phyloP scores from a whole-genome alignment of 768 basidiomycete species.

The Mycena leptocephala region DNA sequence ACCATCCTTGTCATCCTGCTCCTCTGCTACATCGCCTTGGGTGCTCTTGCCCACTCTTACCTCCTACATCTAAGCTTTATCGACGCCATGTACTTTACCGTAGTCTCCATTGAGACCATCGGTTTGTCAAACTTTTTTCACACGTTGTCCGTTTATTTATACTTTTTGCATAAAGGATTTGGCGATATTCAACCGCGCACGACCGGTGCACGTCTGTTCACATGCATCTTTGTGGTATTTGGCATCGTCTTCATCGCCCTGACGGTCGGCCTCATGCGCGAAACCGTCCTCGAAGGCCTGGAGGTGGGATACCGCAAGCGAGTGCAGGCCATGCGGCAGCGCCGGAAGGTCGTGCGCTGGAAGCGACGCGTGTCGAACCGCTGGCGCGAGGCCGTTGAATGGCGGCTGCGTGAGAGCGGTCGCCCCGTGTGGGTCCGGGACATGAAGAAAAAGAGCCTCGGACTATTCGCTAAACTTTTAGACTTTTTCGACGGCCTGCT shows the following conservation, averaged over 20 bases:
- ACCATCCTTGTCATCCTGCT: constrained; percentile 85
- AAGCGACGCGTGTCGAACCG: constrained; percentile 65
- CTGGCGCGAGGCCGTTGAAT: constrained; percentile 77
- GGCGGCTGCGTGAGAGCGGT: constrained; percentile 69
- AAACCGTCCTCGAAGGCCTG: constrained; percentile 81
- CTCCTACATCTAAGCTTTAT: constrained; percentile 74
- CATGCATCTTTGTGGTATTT: constrained; percentile 69
- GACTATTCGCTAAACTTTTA: constrained; percentile 18
- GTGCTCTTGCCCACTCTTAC: constrained; percentile 72
- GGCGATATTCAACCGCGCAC: constrained; percentile 79
- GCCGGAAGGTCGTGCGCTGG: constrained; percentile 58
- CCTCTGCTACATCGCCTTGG: constrained; percentile 82
- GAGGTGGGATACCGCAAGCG: constrained; percentile 77
- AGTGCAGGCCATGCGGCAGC: constrained; percentile 61
- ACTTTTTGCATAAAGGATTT: constrained; percentile 63
- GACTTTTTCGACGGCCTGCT: constrained; percentile 26
- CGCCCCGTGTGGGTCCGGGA: constrained; percentile 71
- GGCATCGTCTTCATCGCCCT: constrained; percentile 79
- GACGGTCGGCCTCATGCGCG: constrained; percentile 76
- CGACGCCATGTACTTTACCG: constrained; percentile 84
- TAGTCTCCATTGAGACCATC: constrained; percentile 81
- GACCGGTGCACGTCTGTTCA: constrained; percentile 71
- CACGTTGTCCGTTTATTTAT: neutral
- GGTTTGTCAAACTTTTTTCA: constrained; percentile 49
- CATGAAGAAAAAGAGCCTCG: constrained; percentile 19